Base-by-base conservation (phyloP, 805 yeast species). In the Yamadazyma phyllophila region DNA sequence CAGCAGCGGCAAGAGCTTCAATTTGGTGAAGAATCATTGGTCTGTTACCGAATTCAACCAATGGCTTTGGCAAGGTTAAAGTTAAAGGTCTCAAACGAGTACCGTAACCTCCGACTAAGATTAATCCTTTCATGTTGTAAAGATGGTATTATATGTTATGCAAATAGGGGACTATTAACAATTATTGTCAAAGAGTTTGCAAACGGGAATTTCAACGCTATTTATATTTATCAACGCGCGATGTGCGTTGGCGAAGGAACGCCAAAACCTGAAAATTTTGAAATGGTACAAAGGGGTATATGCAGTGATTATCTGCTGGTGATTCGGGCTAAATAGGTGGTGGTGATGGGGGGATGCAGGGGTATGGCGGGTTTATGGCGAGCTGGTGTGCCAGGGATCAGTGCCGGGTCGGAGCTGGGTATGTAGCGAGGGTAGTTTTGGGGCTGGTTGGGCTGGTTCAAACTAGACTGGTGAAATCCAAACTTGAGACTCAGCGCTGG, bases 81-180 rank as follows among this genome's bases (percentile, higher is more conserved):
- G 98, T 91, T 63, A 94, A 79, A 53, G 99, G 99, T 82, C 99
- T 91, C 78, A 94, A 86, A 78, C 99, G 94, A 65, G 99, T 94
- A 80, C 99, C 99, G 79, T 91, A 94, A 73, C 99, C 99, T 67
- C 99, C 99, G 61, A 92, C 98, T 70, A 92, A 84, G 80, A 92
- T 92, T 73, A 92, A 83, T 68, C 96, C 97, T 79, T 90, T 90
- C 97, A 90, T 89, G 30, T 20, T 20, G 6, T 20, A 20, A 20
- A 20, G 24, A 20, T 20, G 36, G 43, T 43, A 36, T 30, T 30
- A 43, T n/a, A 17, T 29, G 13, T 29, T 29, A 29, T 29, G 31
- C 31, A 29, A 29, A 29, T 29, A 29, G 31, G 31, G 31, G 31
- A 29, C 31, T 29, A 29, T 29, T 7, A 29, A 29, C 31, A 36